phyloP scores from a whole-genome alignment of 2,329 filamentous ascomycete genomes.

The Elsinoe batatas region DNA sequence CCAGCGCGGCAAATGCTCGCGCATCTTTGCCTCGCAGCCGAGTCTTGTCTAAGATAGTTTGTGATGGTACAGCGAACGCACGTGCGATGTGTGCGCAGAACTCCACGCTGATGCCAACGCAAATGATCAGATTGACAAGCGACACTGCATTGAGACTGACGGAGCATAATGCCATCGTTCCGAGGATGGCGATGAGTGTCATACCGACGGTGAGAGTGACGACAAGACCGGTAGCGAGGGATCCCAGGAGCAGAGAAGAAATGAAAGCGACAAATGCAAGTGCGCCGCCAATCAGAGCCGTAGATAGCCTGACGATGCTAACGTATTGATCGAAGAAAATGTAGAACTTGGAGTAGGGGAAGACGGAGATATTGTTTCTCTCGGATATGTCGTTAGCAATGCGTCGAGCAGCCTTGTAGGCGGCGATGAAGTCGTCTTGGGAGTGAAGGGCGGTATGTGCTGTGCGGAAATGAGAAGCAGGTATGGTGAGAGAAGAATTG shows the following conservation, averaged over 20 bases:
- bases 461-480: conserved; percentile 84
- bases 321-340: conserved; percentile 99
- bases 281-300: conserved; percentile 68
- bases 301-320: conserved; percentile 70
- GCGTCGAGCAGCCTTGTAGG: conserved; percentile 79
- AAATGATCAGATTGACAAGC: conserved; percentile 93
- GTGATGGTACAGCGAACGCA: conserved; percentile 88
- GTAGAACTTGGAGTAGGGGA: conserved; percentile 96
- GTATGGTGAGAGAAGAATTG: conserved; percentile 53
- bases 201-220: conserved; percentile 83
- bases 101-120: conserved; percentile 90
- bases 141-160: conserved; percentile 93
- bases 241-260: conserved; percentile 72
- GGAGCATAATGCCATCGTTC: conserved; percentile 79
- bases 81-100: conserved; percentile 96
- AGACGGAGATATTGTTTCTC: conserved; percentile 68
- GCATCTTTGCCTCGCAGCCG: conserved; percentile 75
- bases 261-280: conserved; percentile 78
- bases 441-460: conserved; percentile 77
- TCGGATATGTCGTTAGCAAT: conserved; percentile 68
- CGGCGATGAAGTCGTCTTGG: conserved; percentile 85
- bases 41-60: conserved; percentile 67
- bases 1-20: conserved; percentile 81
- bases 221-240: conserved; percentile 66
- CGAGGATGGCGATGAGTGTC: conserved; percentile 89